Percentiles rank a stretch among this genome's conserved stretches.
These are phyloP conservation scores for Pisolithus marmoratus DNA, from an alignment of 768 basidiomycete species.

Conservation along the genomic window DNA sequence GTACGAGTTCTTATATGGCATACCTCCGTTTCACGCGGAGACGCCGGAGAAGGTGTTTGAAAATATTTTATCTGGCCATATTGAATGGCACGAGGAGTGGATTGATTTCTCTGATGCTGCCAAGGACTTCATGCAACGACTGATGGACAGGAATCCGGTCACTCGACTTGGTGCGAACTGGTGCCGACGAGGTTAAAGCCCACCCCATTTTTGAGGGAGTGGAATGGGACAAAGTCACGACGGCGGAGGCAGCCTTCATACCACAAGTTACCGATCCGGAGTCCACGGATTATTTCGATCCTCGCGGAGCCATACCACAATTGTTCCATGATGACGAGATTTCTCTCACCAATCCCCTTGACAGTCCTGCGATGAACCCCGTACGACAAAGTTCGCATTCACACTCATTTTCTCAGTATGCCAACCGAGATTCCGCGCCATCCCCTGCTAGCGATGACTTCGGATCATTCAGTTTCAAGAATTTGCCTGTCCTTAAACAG, in stretches of 20 bases:
- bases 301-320: conserved; percentile 86
- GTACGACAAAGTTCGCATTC: conserved; percentile 9
- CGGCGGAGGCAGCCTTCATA: conserved; percentile 88
- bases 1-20: conserved; percentile 95
- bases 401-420: conserved; percentile 24
- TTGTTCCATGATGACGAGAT: conserved; percentile 88
- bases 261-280: conserved; percentile 94
- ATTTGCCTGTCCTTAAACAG: conserved; percentile 91
- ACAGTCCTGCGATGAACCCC: conserved; percentile 34
- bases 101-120: conserved; percentile 82
- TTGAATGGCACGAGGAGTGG: conserved; percentile 96
- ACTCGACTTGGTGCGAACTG: conserved; percentile 79
- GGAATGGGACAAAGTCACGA: conserved; percentile 90
- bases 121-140: conserved; percentile 81
- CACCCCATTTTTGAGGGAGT: conserved; percentile 89
- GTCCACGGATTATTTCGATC: conserved; percentile 99
- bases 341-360: conserved; percentile 45
- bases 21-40: conserved; percentile 97
- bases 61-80: conserved; percentile 90
- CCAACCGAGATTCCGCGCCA: conserved; percentile 33
- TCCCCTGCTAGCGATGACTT: conserved; percentile 83
- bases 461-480: conserved; percentile 98
- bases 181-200: conserved; percentile 87
- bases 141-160: conserved; percentile 76
- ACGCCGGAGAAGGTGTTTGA: conserved; percentile 97